These are phyloP conservation scores for Poterioochromonas sp. DNA, from an alignment of 352 stramenopile genomes.

Conservation along the genomic window DNA sequence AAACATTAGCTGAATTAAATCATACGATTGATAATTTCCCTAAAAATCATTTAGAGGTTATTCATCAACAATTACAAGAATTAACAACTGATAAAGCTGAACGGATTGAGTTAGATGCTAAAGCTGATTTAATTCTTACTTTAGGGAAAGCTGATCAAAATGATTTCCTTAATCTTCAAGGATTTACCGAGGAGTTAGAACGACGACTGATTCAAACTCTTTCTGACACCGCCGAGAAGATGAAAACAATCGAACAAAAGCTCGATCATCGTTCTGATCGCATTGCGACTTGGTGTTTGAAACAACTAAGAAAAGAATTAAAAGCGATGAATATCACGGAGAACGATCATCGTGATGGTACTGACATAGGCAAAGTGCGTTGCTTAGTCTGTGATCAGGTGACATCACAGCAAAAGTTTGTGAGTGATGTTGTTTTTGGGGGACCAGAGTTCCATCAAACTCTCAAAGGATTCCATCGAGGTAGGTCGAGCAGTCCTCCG, in stretches of 20 bases:
- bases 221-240: background rate
- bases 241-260: background rate
- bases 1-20: background rate
- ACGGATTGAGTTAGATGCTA: background rate
- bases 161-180: background rate
- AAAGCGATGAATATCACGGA: too few relatives aligned
- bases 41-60: background rate
- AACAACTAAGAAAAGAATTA: constrained; percentile 9
- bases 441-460: too few relatives aligned
- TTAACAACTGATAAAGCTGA: background rate
- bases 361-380: constrained; percentile 1
- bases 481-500: too few relatives aligned
- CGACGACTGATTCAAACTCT: background rate
- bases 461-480: too few relatives aligned
- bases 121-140: constrained; percentile 7
- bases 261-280: background rate
- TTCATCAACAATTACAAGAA: background rate
- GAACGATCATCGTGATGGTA: background rate
- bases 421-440: too few relatives aligned
- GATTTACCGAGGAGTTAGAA: background rate
- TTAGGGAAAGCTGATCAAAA: constrained; percentile 16
- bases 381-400: constrained; percentile 21
- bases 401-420: background rate
- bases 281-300: constrained; percentile 1
- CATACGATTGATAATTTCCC: background rate